phyloP scores from a whole-genome alignment of 345 rosid genomes.

The Mercurialis annua region DNA sequence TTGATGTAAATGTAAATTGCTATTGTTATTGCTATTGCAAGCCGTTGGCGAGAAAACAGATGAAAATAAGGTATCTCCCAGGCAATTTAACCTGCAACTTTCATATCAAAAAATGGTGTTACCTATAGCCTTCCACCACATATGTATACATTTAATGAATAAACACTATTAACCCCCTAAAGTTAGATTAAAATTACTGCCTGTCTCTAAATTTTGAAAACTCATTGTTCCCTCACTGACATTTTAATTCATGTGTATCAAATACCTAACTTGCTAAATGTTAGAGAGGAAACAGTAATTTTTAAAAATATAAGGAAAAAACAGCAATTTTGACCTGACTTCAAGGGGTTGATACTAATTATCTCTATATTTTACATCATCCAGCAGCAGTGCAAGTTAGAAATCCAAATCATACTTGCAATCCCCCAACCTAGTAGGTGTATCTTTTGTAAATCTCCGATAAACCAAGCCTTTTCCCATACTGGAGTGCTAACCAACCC shows the following conservation, averaged over 20 bases:
- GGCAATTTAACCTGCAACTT: not conserved
- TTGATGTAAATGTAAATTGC: not conserved
- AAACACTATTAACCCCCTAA: no score
- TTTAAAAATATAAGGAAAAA: no score
- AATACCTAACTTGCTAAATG: no score
- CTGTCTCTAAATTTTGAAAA: no score
- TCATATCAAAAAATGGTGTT: not conserved
- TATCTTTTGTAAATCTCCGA: slow-evolving; percentile 29
- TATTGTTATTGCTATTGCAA: not conserved
- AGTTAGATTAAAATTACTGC: no score
- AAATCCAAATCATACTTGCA: slow-evolving; percentile 7
- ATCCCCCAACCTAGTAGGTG: slow-evolving; percentile 18
- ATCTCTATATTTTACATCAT: slow-evolving; percentile 6
- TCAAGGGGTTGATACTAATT: no score
- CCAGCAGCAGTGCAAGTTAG: slow-evolving; percentile 3
- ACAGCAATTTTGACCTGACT: no score
- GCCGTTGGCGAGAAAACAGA: not conserved
- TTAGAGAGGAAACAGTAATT: no score
- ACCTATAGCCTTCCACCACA: not conserved
- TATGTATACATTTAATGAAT: no score
- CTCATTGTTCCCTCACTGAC: no score
- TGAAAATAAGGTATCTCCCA: not conserved
- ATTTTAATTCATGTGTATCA: no score
- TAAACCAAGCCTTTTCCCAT: slow-evolving; percentile 48
- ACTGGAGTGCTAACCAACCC: slow-evolving; percentile 57